Percentiles rank a stretch among this genome's conserved stretches.
These are phyloP conservation scores for Stevia rebaudiana DNA, from an alignment of 140 eudicot species.

Conservation along the genomic window DNA sequence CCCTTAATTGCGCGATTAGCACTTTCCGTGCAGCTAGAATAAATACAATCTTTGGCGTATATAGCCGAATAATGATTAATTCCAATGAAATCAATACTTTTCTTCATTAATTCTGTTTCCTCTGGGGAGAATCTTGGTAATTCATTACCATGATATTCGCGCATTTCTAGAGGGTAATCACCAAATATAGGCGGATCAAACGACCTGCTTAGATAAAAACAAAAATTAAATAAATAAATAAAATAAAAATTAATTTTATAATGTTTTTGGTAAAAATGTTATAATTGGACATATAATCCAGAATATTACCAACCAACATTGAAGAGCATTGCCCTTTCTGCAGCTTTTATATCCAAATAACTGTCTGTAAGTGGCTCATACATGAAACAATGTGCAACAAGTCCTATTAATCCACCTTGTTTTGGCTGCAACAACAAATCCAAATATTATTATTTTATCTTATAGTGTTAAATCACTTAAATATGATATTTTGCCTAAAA, in stretches of 20 bases:
- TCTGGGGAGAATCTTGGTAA: conserved; percentile 48
- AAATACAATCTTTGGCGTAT: conserved; percentile 49
- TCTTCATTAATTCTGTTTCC: conserved; percentile 37
- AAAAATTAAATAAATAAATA: no score
- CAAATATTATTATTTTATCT: no score
- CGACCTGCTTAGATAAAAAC: conserved; percentile 35
- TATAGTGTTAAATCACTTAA: no score
- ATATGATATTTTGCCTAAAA: no score
- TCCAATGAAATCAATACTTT: conserved; percentile 56
- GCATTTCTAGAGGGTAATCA: conserved; percentile 61
- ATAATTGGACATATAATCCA: no score
- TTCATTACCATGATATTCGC: conserved; percentile 31
- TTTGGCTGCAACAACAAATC: conserved; percentile 23
- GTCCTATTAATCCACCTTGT: conserved; percentile 47
- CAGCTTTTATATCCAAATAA: conserved; percentile 41
- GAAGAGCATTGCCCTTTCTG: conserved; percentile 45
- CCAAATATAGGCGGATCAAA: conserved; percentile 59
- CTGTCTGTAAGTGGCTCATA: conserved; percentile 42
- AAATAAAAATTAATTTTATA: no score
- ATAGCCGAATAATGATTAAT: conserved; percentile 54
- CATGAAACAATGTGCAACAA: conserved; percentile 25
- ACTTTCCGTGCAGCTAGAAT: conserved; percentile 28
- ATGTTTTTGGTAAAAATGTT: no score
- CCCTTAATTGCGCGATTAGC: conserved; percentile 43
- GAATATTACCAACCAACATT: conserved; percentile 45